Base-by-base conservation (phyloP, 768 basidiomycete genomes). In the Saitozyma sp. region DNA sequence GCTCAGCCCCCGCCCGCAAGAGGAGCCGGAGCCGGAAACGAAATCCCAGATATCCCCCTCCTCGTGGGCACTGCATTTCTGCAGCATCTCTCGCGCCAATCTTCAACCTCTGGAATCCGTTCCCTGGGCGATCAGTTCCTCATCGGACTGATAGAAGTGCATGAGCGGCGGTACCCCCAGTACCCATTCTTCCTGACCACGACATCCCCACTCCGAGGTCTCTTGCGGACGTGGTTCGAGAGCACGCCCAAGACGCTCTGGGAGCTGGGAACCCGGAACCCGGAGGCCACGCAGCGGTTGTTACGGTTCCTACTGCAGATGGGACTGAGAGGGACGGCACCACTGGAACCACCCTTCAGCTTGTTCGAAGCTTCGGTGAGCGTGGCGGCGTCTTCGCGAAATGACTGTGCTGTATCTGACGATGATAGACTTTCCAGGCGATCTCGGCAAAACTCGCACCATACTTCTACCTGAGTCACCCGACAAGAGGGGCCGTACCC, bases 191-290 rank as follows among this genome's bases (percentile, higher is more conserved):
- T 53, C 56, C 62, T 79, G 8, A 64, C 66, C 0, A 39, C 49
- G 0, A 50, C 42, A 4, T 76, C 69, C 6, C 50, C 56, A 3
- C 3, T 74, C 8, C 51, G 73, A 9, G 43, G 52, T 9, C 17
- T 56, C 7, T 19, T 80, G 0, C 80, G 83, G 55, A 84, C 84
- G 19, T 96, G 93, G 92, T 66, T 92, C 16, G 76, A 84, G 37
- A 86, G 89, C 66, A 83, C 96, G 50, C 91, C 93, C 0, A 88
- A 86, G 78, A 83, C 84, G 7, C 81, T 97, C 5, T 97, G 94
- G 94, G 93, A 97, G 77, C 78, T 89, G 9, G 88, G 88, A 3
- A 79, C 78, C 9, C 84, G 78, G 57, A 85, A 90, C 73, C 74
- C 84, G 16, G 67, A 77, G 1, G 80, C 84, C 5, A 87, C 87